Conservation (phyloP, 805 yeast species). For the Geotrichum ghanense region DNA sequence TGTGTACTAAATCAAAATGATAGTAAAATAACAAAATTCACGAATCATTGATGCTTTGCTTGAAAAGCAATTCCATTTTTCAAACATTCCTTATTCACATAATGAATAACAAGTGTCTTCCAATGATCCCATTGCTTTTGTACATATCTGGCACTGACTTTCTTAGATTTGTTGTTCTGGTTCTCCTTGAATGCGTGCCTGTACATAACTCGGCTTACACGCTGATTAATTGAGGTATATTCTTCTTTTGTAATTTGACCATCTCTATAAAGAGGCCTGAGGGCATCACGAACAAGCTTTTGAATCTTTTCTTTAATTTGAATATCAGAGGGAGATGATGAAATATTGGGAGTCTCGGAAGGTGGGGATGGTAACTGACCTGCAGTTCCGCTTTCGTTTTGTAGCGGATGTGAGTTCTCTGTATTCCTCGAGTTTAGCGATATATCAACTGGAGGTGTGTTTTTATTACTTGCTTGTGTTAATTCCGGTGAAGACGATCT, state of each 20-base stretch:
- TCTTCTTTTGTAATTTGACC: conserved; percentile 26
- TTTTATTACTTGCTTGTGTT: not conserved
- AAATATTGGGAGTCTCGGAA: conserved; percentile 6
- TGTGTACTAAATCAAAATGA: too few species aligned
- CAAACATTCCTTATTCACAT: not conserved
- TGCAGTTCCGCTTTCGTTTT: too few species aligned
- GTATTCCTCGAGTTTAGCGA: too few species aligned
- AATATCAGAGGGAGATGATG: conserved; percentile 10
- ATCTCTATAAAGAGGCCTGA: conserved; percentile 38
- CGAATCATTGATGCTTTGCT: too few species aligned
- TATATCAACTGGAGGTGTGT: not conserved
- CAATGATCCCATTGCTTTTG: not conserved
- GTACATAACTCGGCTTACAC: conserved; percentile 51
- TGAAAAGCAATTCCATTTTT: too few species aligned
- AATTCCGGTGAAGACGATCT: not conserved
- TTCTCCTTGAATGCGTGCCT: conserved; percentile 19
- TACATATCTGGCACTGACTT: not conserved
- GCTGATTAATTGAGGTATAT: conserved; percentile 52
- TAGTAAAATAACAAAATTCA: too few species aligned
- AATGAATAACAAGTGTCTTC: not conserved
- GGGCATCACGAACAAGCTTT: conserved; percentile 38
- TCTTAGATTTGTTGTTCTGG: not conserved
- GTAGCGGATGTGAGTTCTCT: too few species aligned
- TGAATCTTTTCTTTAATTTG: conserved; percentile 49
- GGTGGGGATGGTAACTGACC: conserved; percentile 15